A percentile compares a stretch with the other conserved stretches of the same genome.
These are phyloP conservation scores for Neckera pumila DNA, from an alignment of 225 moss, liverwort and hornwort genomes.

Conservation along the genomic window DNA sequence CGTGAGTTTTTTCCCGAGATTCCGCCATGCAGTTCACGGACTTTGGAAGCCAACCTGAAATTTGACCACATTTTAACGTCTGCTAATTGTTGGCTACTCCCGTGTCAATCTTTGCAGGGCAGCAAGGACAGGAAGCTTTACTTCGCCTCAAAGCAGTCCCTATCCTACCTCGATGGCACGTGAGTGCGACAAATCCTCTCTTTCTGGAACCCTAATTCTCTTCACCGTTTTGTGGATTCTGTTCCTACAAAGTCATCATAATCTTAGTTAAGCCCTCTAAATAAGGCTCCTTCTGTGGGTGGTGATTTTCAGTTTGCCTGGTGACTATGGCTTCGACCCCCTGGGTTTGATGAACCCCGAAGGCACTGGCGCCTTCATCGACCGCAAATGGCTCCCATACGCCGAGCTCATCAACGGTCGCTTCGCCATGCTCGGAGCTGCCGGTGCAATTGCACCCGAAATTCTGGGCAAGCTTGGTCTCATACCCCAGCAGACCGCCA, in stretches of 20 bases:
- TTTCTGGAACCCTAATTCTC: neutral
- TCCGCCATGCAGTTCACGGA: neutral
- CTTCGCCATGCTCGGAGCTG: constrained; percentile 86
- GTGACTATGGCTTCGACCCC: constrained; percentile 91
- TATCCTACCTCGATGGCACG: constrained; percentile 76
- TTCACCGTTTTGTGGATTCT: neutral
- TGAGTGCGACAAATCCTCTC: neutral
- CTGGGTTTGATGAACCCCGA: constrained; percentile 80
- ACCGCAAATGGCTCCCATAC: constrained; percentile 79
- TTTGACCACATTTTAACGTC: neutral
- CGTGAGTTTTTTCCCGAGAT: neutral
- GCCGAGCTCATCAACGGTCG: constrained; percentile 91
- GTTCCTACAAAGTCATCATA: neutral
- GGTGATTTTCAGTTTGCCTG: constrained; percentile 32
- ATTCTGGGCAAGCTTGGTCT: constrained; percentile 52
- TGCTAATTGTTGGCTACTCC: neutral
- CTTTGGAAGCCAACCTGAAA: neutral
- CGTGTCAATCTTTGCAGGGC: neutral
- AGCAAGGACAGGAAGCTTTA: constrained; percentile 38
- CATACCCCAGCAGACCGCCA: constrained; percentile 57
- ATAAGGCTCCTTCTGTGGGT: no score
- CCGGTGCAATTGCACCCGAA: constrained; percentile 76
- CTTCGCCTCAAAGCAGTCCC: constrained; percentile 89
- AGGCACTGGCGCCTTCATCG: constrained; percentile 76
- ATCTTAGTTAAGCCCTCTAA: no score